A percentile compares a stretch with the other conserved stretches of the same genome.
phyloP scores from a whole-genome alignment of 495 filamentous ascomycete genomes.

The Eremomyces bilateralis region DNA sequence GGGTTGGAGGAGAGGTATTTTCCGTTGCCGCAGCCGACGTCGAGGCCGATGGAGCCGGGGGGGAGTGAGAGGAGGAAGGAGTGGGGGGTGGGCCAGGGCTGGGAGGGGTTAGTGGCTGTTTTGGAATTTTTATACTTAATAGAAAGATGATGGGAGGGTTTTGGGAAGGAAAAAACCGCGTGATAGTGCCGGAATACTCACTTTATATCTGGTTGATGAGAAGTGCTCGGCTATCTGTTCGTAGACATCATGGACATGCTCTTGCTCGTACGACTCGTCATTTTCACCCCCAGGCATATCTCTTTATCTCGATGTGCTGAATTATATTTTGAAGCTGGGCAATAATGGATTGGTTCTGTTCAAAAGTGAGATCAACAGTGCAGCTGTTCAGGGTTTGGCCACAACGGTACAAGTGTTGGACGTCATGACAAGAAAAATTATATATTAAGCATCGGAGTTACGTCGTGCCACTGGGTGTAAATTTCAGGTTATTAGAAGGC shows the following conservation, averaged over 20 bases:
- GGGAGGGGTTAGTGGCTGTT: too few species aligned
- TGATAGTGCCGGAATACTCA: constrained; percentile 10
- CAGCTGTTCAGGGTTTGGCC: too few species aligned
- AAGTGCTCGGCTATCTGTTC: constrained; percentile 89
- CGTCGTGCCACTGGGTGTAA: too few species aligned
- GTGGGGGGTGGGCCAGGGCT: constrained; percentile 88
- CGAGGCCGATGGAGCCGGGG: constrained; percentile 63
- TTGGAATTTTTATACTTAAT: not conserved
- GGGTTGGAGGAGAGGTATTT: constrained; percentile 75
- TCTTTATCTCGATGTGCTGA: too few species aligned
- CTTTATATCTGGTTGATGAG: constrained; percentile 85
- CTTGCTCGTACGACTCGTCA: constrained; percentile 44
- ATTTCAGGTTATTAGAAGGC: too few species aligned
- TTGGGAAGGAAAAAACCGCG: constrained; percentile 3
- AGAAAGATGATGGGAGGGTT: not conserved
- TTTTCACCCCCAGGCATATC: too few species aligned
- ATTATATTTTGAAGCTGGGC: too few species aligned
- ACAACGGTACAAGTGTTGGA: too few species aligned
- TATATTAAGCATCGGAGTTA: too few species aligned
- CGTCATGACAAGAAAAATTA: too few species aligned
- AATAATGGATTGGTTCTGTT: too few species aligned
- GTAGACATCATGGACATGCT: constrained; percentile 84
- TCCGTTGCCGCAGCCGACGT: constrained; percentile 90
- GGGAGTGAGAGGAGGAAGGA: constrained; percentile 45
- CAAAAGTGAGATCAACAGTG: too few species aligned